Base-by-base conservation (phyloP, 352 stramenopile species). In the Pythium scleroteichum region DNA sequence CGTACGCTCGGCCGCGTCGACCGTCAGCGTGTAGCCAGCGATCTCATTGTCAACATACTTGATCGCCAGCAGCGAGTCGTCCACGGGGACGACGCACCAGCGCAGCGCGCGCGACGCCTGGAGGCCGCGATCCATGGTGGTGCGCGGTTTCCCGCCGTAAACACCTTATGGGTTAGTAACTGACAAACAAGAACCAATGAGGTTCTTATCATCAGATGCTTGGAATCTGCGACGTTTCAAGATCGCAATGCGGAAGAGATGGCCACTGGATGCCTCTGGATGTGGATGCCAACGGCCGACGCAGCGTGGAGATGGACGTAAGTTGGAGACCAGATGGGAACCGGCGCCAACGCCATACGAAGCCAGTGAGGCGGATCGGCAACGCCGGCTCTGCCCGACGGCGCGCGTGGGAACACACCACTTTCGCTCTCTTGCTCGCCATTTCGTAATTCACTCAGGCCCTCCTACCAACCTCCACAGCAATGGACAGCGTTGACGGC, bases 401-500 rank as follows among this genome's bases (percentile, higher is more conserved):
- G 5, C 10, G 29, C 5, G 5, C 5, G 5, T 35, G 29, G 5
- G 29, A n/a, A n/a, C n/a, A n/a, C n/a, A n/a, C n/a, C 33, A 14
- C 33, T 17, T 44, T 8, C 3, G 17, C 14, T 38, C 23, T 20
- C 2, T 33, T 13, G 22, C 4, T 19, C 24, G 10, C 14, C 23
- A 35, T 39, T 52, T 12, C 24, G 5, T 39, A 2, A 23, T 52
- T 52, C 19, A 13, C 45, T 41, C 17, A 17, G 24, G 17, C 14
- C 8, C 45, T 41, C 20, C 24, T 16, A 20, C 3, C 16, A 44
- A 17, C 17, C 27, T 27, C 26, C n/a, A 24, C 19, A 2, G 51
- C 16, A 12, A 78, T 71, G 64, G 39, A 38, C 59, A 73, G 65
- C 40, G 68, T 79, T 41, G 78, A 90, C 48, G 80, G 85, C 24